Conservation (phyloP, 495 filamentous ascomycete genomes). For the Delitschia confertaspora region DNA sequence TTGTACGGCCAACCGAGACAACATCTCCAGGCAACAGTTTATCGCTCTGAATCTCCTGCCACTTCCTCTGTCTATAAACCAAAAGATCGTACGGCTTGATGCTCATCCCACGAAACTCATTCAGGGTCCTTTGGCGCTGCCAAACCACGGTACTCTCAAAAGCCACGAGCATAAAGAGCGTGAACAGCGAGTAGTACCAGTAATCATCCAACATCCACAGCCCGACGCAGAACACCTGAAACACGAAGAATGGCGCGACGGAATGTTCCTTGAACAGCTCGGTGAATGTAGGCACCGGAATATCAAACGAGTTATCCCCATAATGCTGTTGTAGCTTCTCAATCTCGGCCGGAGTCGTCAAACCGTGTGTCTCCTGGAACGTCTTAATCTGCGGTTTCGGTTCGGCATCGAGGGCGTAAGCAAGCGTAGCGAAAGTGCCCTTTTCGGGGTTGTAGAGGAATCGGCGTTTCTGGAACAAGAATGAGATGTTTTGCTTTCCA, state of each 20-base stretch:
- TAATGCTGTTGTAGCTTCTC: slow-evolving; percentile 79
- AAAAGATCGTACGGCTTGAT: slow-evolving; percentile 95
- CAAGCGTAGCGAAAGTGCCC: slow-evolving; percentile 66
- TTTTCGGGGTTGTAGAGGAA: slow-evolving; percentile 72
- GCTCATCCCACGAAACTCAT: slow-evolving; percentile 97
- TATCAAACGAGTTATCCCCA: slow-evolving; percentile 94
- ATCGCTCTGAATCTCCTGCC: slow-evolving; percentile 85
- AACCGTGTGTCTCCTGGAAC: slow-evolving; percentile 72
- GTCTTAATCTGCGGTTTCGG: slow-evolving; percentile 65
- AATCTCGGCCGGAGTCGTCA: slow-evolving; percentile 61
- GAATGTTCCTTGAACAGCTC: slow-evolving; percentile 98
- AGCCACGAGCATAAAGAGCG: slow-evolving; percentile 91
- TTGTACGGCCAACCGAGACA: slow-evolving; percentile 86
- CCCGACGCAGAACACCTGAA: slow-evolving; percentile 97
- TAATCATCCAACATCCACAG: slow-evolving; percentile 99
- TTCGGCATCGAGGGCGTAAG: slow-evolving; percentile 75
- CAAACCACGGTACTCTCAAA: slow-evolving; percentile 99
- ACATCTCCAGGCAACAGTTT: slow-evolving; percentile 93
- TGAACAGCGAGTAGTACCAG: slow-evolving; percentile 99
- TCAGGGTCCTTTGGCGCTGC: slow-evolving; percentile 95
- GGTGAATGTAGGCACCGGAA: slow-evolving; percentile 87
- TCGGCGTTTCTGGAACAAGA: slow-evolving; percentile 95
- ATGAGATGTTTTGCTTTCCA: slow-evolving; percentile 68
- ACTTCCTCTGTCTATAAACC: slow-evolving; percentile 77
- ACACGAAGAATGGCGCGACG: slow-evolving; percentile 98